These are phyloP conservation scores for Talaromyces amestolkiae DNA, from an alignment of 2,329 filamentous ascomycete species.

Conservation along the genomic window DNA sequence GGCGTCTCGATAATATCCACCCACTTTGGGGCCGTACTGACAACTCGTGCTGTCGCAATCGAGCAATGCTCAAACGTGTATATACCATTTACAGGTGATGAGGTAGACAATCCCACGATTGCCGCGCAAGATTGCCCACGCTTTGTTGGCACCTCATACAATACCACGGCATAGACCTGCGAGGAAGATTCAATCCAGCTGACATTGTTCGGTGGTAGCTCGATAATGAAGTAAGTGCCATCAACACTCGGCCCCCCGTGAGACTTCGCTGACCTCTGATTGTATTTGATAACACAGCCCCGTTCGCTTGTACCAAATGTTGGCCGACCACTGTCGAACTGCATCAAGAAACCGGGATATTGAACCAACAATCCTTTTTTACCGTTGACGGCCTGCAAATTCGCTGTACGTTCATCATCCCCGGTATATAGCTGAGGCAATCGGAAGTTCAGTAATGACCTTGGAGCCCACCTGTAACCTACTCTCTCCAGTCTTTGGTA, in stretches of 20 bases:
- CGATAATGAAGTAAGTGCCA: slow-evolving; percentile 18
- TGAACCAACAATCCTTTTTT: slow-evolving; percentile 6
- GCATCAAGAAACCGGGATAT: slow-evolving; percentile 6
- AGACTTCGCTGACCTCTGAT: background rate
- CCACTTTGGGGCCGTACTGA: background rate
- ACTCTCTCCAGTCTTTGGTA: slow-evolving; percentile 15
- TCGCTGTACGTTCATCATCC: background rate
- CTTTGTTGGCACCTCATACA: slow-evolving; percentile 10
- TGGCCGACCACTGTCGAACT: background rate
- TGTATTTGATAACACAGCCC: slow-evolving; percentile 17
- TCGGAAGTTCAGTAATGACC: slow-evolving; percentile 20
- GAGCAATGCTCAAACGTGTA: slow-evolving; percentile 10
- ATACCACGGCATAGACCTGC: slow-evolving; percentile 18
- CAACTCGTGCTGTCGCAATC: slow-evolving; percentile 2
- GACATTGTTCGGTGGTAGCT: slow-evolving; percentile 18
- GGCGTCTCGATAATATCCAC: slow-evolving; percentile 3
- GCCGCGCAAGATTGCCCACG: background rate
- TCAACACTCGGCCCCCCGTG: background rate
- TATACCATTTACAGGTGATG: background rate
- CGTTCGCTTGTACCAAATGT: slow-evolving; percentile 13
- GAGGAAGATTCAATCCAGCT: slow-evolving; percentile 11
- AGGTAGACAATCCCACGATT: background rate
- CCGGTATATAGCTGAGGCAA: background rate
- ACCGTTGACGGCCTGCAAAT: background rate
- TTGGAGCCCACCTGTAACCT: slow-evolving; percentile 21